Percentiles rank a stretch among this genome's conserved stretches.
Conservation (phyloP, 257 asterid genomes). For the Echium plantagineum region DNA sequence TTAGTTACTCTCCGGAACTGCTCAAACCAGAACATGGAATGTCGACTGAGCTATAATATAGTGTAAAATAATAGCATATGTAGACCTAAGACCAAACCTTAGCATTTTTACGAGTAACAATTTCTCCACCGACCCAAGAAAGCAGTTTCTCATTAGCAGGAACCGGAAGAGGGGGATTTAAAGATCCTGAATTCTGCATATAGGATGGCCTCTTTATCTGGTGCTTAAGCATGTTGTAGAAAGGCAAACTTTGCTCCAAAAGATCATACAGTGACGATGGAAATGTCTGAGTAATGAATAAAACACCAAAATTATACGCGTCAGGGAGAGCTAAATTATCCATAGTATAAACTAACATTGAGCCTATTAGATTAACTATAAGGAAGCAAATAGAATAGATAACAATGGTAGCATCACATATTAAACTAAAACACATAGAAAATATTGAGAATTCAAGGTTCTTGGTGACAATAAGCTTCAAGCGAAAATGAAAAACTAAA, state of each 20-base stretch:
- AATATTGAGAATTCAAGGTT: too few relatives aligned
- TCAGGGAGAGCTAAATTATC: too few relatives aligned
- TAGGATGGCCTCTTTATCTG: slow-evolving; percentile 21
- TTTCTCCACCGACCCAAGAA: slow-evolving; percentile 84
- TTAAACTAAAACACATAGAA: too few relatives aligned
- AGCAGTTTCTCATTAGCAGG: slow-evolving; percentile 75
- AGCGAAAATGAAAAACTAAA: too few relatives aligned
- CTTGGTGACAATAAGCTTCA: too few relatives aligned
- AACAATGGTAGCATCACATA: too few relatives aligned
- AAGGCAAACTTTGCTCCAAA: slow-evolving; percentile 79
- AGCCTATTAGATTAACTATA: too few relatives aligned
- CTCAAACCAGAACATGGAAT: neutral
- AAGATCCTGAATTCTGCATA: slow-evolving; percentile 2
- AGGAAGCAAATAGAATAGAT: too few relatives aligned
- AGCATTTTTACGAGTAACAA: slow-evolving; percentile 88
- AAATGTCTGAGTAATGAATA: slow-evolving; percentile 61
- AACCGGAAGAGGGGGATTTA: slow-evolving; percentile 48
- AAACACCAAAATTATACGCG: neutral
- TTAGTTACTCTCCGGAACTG: neutral
- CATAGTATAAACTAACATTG: too few relatives aligned
- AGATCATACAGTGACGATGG: slow-evolving; percentile 54
- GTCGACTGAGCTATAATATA: neutral
- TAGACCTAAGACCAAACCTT: slow-evolving; percentile 30
- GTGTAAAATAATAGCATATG: neutral
- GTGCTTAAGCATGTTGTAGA: slow-evolving; percentile 63